These are phyloP conservation scores for Zygoascus sp. DNA, from an alignment of 1,139 yeast species.

Conservation along the genomic window DNA sequence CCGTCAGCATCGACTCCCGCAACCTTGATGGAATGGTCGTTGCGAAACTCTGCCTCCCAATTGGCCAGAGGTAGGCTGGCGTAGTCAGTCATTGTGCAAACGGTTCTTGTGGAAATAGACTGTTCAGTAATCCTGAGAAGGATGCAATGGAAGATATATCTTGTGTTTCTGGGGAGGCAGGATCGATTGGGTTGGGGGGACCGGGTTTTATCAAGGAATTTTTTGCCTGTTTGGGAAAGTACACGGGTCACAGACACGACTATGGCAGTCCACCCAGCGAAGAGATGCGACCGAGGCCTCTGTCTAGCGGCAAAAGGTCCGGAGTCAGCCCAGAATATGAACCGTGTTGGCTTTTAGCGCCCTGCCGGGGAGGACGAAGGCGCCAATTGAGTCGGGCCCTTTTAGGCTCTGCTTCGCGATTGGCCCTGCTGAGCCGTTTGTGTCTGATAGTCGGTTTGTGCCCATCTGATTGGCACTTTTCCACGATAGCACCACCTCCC, in stretches of 20 bases:
- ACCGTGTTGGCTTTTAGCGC: no score
- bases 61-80: background rate
- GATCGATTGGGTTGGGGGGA: no score
- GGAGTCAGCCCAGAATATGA: no score
- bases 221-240: background rate
- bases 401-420: no score
- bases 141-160: background rate
- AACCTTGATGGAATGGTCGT: conserved; percentile 32
- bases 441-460: no score
- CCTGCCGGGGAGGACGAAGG: no score
- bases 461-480: no score
- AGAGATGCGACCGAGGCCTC: no score
- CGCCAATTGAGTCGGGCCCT: no score
- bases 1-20: conserved; percentile 39
- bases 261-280: background rate
- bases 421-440: no score
- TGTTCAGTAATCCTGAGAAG: background rate
- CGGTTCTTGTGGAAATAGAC: background rate
- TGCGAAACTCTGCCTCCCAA: conserved; percentile 16
- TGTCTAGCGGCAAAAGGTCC: no score
- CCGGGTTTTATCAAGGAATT: background rate
- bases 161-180: background rate
- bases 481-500: no score
- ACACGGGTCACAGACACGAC: background rate
- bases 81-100: conserved; percentile 1